phyloP scores from a whole-genome alignment of 2,329 filamentous ascomycete genomes.

The Chaetomium strumarium region DNA sequence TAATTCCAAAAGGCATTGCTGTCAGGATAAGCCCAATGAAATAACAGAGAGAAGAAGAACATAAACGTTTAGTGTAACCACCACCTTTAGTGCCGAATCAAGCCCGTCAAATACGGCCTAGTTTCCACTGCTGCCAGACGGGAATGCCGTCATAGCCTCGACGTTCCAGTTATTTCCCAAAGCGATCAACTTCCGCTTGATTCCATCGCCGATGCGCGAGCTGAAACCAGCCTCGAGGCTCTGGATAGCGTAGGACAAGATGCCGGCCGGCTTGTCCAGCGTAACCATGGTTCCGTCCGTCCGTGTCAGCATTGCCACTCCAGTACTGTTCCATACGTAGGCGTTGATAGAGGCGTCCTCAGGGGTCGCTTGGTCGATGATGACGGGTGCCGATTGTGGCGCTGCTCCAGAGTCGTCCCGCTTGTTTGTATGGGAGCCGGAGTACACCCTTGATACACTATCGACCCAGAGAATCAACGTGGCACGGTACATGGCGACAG shows the following conservation, averaged over 20 bases:
- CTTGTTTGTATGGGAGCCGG: conserved; percentile 30
- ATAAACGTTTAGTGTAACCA: no score
- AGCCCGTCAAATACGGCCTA: not conserved
- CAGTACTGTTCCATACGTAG: conserved; percentile 36
- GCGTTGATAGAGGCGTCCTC: conserved; percentile 34
- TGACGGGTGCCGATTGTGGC: conserved; percentile 17
- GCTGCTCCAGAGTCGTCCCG: conserved; percentile 2
- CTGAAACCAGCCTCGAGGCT: conserved; percentile 37
- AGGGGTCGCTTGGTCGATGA: conserved; percentile 37
- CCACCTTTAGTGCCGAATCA: not conserved
- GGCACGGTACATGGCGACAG: conserved; percentile 63
- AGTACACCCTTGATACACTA: conserved; percentile 47
- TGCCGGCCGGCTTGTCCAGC: conserved; percentile 34
- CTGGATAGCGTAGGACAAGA: conserved; percentile 37
- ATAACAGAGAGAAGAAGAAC: no score
- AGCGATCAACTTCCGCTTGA: conserved; percentile 38
- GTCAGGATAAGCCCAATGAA: no score
- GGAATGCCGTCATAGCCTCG: conserved; percentile 22
- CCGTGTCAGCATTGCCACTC: conserved; percentile 33
- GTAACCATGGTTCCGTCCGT: conserved; percentile 30
- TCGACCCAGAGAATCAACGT: conserved; percentile 58
- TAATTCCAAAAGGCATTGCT: no score
- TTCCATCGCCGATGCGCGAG: conserved; percentile 40
- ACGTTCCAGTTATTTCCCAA: conserved; percentile 37
- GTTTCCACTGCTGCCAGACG: not conserved